phyloP scores from a whole-genome alignment of 2,329 filamentous ascomycete species.

The Aspergillus sp. region DNA sequence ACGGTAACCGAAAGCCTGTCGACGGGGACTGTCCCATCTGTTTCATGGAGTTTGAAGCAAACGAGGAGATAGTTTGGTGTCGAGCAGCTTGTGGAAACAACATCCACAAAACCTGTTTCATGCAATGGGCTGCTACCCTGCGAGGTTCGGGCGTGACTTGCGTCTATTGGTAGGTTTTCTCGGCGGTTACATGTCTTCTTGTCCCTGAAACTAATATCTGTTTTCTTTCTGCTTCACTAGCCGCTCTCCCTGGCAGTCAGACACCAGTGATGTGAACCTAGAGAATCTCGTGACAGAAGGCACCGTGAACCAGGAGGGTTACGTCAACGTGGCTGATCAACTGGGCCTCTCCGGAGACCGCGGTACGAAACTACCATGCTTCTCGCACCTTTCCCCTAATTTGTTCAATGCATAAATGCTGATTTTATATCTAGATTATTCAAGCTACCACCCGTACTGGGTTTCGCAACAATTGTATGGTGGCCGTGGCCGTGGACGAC shows the following conservation, averaged over 20 bases:
- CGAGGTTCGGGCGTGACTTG: conserved; percentile 38
- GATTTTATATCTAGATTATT: conserved; percentile 32
- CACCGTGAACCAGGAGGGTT: conserved; percentile 38
- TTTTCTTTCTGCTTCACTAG: conserved; percentile 23
- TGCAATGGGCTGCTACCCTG: conserved; percentile 50
- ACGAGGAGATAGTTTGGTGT: conserved; percentile 57
- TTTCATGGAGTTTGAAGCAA: conserved; percentile 54
- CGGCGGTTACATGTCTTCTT: neutral
- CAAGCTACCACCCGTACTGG: conserved; percentile 43
- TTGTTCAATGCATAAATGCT: neutral
- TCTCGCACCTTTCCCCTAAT: conserved; percentile 15
- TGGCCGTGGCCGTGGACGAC: conserved; percentile 7
- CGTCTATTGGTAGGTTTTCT: conserved; percentile 44
- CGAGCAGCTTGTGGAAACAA: conserved; percentile 63
- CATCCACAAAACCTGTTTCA: conserved; percentile 58
- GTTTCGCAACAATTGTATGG: conserved; percentile 27
- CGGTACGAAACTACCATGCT: conserved; percentile 31
- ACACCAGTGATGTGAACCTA: conserved; percentile 30
- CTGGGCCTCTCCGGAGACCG: conserved; percentile 41
- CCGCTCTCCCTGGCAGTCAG: conserved; percentile 42
- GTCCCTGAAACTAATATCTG: neutral
- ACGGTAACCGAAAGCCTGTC: conserved; percentile 56
- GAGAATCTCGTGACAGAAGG: conserved; percentile 31
- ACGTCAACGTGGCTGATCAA: conserved; percentile 45
- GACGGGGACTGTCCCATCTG: conserved; percentile 66